Conservation (phyloP, 2,329 filamentous ascomycete genomes). For the Neonectria neomacrospora region DNA sequence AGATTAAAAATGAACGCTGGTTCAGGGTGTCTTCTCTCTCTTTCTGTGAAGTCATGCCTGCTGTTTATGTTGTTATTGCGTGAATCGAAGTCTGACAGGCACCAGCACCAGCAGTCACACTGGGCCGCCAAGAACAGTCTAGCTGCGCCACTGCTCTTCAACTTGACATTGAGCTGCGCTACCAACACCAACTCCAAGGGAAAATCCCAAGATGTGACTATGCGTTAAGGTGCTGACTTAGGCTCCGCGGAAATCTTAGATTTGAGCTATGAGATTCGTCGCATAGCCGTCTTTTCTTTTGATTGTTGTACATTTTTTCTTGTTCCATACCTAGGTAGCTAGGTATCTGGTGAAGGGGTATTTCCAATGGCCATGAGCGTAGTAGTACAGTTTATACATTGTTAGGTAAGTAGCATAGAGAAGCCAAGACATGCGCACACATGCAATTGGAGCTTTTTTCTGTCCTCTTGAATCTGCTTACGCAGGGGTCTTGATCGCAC, state of each 20-base stretch:
- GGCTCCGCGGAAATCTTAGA: background rate
- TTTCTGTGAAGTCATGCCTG: constrained; percentile 7
- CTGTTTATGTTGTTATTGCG: background rate
- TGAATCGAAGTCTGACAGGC: constrained; percentile 31
- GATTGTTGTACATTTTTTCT: constrained; percentile 17
- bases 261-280: background rate
- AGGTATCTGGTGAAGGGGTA: constrained; percentile 20
- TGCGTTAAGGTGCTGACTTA: background rate
- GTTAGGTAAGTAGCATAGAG: constrained; percentile 17
- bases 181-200: background rate
- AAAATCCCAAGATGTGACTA: background rate
- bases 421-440: constrained; percentile 27
- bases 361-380: constrained; percentile 20
- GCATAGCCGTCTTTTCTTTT: constrained; percentile 4
- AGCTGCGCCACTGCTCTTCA: constrained; percentile 16
- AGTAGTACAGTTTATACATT: constrained; percentile 20
- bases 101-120: constrained; percentile 31
- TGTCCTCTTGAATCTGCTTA: constrained; percentile 35
- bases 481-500: constrained; percentile 55
- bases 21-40: background rate
- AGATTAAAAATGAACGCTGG: background rate
- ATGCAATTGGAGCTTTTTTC: background rate
- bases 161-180: constrained; percentile 3
- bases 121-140: constrained; percentile 13
- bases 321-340: background rate